phyloP scores from a whole-genome alignment of 106 monocot species.

The Acorus gramineus region DNA sequence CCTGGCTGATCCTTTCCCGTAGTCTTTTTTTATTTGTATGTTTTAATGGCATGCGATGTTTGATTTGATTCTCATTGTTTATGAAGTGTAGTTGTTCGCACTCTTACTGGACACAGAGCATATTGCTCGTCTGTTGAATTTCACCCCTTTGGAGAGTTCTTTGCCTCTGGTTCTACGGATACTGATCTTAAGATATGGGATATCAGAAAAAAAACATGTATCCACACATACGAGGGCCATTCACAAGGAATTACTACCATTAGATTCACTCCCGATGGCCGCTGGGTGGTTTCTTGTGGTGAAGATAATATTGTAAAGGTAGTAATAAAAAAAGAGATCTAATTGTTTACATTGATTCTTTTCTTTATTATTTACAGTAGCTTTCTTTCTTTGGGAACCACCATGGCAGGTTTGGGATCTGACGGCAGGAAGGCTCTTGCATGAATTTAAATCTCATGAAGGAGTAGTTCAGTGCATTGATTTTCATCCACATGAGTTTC shows the following conservation, averaged over 20 bases:
- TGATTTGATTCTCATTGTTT: constrained; percentile 13
- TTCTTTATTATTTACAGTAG: not conserved
- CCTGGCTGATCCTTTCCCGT: too few relatives aligned
- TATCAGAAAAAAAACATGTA: constrained; percentile 84
- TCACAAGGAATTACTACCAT: constrained; percentile 56
- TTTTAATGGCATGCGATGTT: not conserved
- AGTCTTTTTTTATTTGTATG: too few relatives aligned
- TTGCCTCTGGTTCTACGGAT: constrained; percentile 88
- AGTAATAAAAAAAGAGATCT: not conserved
- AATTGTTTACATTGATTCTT: not conserved
- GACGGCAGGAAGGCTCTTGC: constrained; percentile 88
- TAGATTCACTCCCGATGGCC: constrained; percentile 87
- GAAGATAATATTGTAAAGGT: constrained; percentile 87
- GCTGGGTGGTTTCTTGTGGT: constrained; percentile 97
- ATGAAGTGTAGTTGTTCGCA: constrained; percentile 63
- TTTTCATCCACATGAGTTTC: constrained; percentile 92
- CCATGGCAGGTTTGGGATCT: constrained; percentile 68
- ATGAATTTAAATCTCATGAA: constrained; percentile 77
- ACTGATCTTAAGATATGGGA: constrained; percentile 97
- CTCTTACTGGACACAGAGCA: constrained; percentile 68
- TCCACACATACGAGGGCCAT: constrained; percentile 91
- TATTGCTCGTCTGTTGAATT: constrained; percentile 70
- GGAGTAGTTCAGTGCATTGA: constrained; percentile 64
- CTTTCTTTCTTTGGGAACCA: constrained; percentile 1
- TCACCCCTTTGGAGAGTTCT: constrained; percentile 95